Evolutionary conservation across 2,329 filamentous ascomycete species (phyloP).

Genomic region (Leptographium radiaticola): DNA sequence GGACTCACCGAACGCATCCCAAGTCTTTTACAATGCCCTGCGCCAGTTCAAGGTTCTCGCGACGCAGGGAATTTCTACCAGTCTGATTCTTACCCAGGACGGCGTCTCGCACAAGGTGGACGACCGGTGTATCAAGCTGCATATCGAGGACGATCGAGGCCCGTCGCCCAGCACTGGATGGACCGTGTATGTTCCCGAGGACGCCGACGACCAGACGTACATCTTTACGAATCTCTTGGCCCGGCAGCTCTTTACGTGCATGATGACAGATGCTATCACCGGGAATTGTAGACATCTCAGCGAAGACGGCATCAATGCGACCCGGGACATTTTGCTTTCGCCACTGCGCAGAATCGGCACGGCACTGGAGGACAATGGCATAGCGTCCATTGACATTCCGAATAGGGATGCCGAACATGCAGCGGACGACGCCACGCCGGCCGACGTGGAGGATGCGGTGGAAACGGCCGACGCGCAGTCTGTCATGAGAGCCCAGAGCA

Average conservation of each 20-base stretch:
- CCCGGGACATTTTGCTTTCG: background rate
- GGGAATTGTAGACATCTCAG: background rate
- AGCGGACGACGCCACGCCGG: no score
- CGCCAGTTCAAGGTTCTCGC: conserved; percentile 15
- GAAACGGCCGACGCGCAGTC: background rate
- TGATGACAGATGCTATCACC: conserved; percentile 19
- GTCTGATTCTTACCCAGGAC: conserved; percentile 17
- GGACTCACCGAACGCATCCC: conserved; percentile 2
- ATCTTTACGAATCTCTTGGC: conserved; percentile 18
- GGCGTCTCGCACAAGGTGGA: conserved; percentile 10
- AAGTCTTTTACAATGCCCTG: conserved; percentile 15
- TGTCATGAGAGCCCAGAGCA: background rate
- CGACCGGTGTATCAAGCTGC: conserved; percentile 13
- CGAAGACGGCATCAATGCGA: conserved; percentile 5
- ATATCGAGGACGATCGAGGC: conserved; percentile 18
- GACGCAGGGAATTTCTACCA: conserved; percentile 18
- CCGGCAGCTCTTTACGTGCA: conserved; percentile 18
- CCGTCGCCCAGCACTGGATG: conserved; percentile 7
- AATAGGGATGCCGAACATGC: no score
- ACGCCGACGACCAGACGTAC: conserved; percentile 15
- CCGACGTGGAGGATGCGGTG: background rate
- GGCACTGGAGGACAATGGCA: conserved; percentile 11
- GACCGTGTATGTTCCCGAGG: conserved; percentile 20
- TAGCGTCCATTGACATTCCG: background rate
- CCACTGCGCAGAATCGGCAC: background rate